Base-by-base conservation (phyloP, 306 rosid species). In the Trifolium fragiferum region DNA sequence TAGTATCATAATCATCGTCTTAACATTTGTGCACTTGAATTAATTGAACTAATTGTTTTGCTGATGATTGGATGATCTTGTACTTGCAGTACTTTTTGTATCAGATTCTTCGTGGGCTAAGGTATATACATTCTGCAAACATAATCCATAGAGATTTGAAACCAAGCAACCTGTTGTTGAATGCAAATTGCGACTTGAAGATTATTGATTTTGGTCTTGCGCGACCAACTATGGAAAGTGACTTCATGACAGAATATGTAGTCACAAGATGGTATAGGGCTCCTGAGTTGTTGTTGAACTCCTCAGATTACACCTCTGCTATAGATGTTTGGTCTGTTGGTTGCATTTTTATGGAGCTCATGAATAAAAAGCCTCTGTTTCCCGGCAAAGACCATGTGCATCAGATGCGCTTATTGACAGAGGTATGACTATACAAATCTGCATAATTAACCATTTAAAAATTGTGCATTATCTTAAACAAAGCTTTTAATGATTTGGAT, bases 221-320 rank as follows among this genome's bases (percentile, higher is more conserved):
- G 7, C 87, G 98, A 18, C 96, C 96, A 8, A 81, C 91, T 44
- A 38, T 91, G 9, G 98, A 93, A 86, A 89, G 77, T 69, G 98
- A 93, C 82, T 75, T 81, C 70, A 85, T 93, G 98, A 93, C 98
- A 3, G 98, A 93, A 61, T 93, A 93, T 76, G 98, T 93, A 40
- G 98, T 93, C 80, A 93, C 98, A 47, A 85, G 98, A 83, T 93
- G 98, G 97, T 93, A 93, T 50, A 91, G 98, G 82, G 98, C 98
- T 60, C 98, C 98, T 15, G 98, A 93, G 71, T 82, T 93, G 44
- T 81, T 93, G 80, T 86, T 93, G 94, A 93, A 91, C 81, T 92
- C 97, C 74, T 91, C 98, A 11, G 98, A 93, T 79, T 93, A 93
- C 78, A 91, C 96, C 44, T 88, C 97, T 64, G 91, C 98, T 0